These are phyloP conservation scores for Pythium insidiosum DNA, from an alignment of 352 stramenopile species.

Conservation along the genomic window DNA sequence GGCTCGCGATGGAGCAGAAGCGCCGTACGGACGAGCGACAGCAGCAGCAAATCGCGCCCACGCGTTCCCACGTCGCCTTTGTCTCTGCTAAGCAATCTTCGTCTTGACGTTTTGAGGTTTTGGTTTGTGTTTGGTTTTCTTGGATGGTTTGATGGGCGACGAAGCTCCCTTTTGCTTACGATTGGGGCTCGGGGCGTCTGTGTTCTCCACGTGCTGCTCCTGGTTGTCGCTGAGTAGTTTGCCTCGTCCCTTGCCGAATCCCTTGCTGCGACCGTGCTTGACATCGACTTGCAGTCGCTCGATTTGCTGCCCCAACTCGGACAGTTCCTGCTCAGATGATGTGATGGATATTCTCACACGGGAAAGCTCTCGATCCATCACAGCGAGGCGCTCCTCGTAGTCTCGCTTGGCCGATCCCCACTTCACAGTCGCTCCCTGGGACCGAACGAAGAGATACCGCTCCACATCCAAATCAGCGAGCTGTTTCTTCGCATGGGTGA, in stretches of 20 bases:
- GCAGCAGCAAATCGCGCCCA: slow-evolving; percentile 12
- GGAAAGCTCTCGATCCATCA: no score
- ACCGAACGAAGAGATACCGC: slow-evolving; percentile 32
- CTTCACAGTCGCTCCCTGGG: slow-evolving; percentile 32
- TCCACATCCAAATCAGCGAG: slow-evolving; percentile 39
- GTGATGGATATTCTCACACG: no score
- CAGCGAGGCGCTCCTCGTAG: slow-evolving; percentile 26
- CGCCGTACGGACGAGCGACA: slow-evolving; percentile 29
- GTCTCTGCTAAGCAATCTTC: background rate
- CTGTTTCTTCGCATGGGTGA: slow-evolving; percentile 21
- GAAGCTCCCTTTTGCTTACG: no score
- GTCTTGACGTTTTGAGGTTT: no score
- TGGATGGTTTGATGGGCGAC: no score
- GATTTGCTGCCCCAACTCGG: no score
- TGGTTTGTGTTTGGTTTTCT: no score
- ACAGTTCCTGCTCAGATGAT: no score
- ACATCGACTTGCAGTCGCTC: slow-evolving; percentile 17
- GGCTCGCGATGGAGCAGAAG: slow-evolving; percentile 57
- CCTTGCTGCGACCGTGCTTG: slow-evolving; percentile 27
- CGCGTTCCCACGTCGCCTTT: slow-evolving; percentile 1
- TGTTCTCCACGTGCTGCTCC: no score
- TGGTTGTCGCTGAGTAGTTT: no score
- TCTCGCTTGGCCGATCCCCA: slow-evolving; percentile 51
- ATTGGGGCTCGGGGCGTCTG: no score
- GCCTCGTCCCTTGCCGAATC: slow-evolving; percentile 39